Conservation (phyloP, 176 grass and related monocot genomes). For the Bromus sterilis region DNA sequence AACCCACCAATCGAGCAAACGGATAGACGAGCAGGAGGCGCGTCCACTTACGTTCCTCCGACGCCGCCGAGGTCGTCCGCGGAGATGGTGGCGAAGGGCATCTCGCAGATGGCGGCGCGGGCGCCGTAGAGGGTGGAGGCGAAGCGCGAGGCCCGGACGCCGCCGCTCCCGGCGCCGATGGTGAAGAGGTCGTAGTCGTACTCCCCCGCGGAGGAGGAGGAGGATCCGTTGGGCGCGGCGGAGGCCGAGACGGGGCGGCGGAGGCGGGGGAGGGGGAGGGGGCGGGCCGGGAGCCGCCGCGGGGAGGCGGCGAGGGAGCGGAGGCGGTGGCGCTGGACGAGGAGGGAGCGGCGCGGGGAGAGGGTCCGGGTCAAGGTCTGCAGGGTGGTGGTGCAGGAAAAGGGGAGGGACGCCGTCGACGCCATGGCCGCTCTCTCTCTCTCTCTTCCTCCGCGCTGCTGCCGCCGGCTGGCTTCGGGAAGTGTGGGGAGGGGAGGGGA, state of each 20-base stretch:
- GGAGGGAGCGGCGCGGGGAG: slow-evolving; percentile 11
- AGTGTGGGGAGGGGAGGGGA: neutral
- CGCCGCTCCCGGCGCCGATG: slow-evolving; percentile 87
- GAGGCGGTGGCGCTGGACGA: slow-evolving; percentile 17
- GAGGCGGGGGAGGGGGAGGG: neutral
- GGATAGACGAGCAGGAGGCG: neutral
- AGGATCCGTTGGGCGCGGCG: slow-evolving; percentile 26
- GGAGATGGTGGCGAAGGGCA: slow-evolving; percentile 80
- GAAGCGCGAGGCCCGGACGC: slow-evolving; percentile 84
- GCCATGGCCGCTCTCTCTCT: slow-evolving; percentile 26
- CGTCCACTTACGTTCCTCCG: slow-evolving; percentile 78
- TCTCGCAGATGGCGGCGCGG: slow-evolving; percentile 79
- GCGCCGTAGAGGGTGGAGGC: slow-evolving; percentile 67
- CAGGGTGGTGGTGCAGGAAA: slow-evolving; percentile 53
- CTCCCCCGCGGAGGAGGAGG: slow-evolving; percentile 12
- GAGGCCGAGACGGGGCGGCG: slow-evolving; percentile 18
- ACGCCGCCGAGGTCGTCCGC: slow-evolving; percentile 57
- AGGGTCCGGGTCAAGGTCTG: slow-evolving; percentile 42
- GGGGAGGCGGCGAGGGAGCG: slow-evolving; percentile 19
- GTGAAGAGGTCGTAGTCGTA: slow-evolving; percentile 94
- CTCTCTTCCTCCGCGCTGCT: neutral
- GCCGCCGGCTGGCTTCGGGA: neutral
- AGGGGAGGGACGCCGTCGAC: slow-evolving; percentile 28
- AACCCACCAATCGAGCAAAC: too few species aligned
- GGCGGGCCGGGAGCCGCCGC: slow-evolving; percentile 3